These are phyloP conservation scores for Tolypocladium guangdongense DNA, from an alignment of 2,329 filamentous ascomycete species.

Conservation along the genomic window DNA sequence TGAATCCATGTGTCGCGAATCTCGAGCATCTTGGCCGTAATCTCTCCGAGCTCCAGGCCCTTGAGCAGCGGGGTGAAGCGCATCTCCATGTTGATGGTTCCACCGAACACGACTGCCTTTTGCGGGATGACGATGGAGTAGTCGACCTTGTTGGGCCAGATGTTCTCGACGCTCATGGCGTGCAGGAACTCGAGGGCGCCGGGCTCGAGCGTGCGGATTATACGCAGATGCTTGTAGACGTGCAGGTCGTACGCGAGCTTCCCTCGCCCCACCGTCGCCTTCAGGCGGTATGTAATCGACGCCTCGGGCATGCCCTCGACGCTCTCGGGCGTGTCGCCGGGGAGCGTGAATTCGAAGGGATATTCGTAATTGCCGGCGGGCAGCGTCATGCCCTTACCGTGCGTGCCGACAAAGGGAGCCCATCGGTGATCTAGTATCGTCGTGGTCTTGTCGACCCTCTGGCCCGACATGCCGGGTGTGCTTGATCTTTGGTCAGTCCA, in stretches of 20 bases:
- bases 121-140: conserved; percentile 90
- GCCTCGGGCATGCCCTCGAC: conserved; percentile 81
- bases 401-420: conserved; percentile 49
- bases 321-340: conserved; percentile 68
- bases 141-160: conserved; percentile 95
- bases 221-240: conserved; percentile 65
- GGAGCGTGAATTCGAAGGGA: conserved; percentile 65
- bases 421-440: conserved; percentile 60
- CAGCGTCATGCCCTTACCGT: conserved; percentile 48
- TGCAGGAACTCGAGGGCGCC: conserved; percentile 70
- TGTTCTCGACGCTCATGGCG: conserved; percentile 91
- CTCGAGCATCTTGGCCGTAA: conserved; percentile 73
- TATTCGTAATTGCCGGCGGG: conserved; percentile 73
- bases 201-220: conserved; percentile 67
- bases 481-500: conserved; percentile 43
- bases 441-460: conserved; percentile 46
- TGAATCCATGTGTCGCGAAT: conserved; percentile 54
- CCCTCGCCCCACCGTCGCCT: conserved; percentile 77
- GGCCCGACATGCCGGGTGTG: conserved; percentile 46
- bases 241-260: conserved; percentile 83
- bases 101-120: conserved; percentile 90
- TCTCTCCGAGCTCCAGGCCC: conserved; percentile 73
- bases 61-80: conserved; percentile 82
- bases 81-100: conserved; percentile 74
- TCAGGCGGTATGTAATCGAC: conserved; percentile 81